These are phyloP conservation scores for Hippophae gyantsensis DNA, from an alignment of 306 rosid species.

Conservation along the genomic window DNA sequence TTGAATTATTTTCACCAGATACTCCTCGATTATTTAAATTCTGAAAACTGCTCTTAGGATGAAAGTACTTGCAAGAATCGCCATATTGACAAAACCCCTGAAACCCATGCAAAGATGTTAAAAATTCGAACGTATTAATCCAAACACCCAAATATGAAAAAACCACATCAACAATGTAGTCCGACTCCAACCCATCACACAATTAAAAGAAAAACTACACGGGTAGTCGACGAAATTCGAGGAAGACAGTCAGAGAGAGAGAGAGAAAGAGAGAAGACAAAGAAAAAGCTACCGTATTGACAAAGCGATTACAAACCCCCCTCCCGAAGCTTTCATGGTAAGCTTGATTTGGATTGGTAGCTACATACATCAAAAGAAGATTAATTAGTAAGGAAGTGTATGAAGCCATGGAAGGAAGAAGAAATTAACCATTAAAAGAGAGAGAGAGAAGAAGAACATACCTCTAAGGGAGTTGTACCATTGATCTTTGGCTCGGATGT, in stretches of 20 bases:
- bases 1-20: too few species aligned
- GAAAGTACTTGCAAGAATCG: constrained; percentile 64
- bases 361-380: not conserved
- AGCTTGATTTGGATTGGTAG: constrained; percentile 26
- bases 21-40: too few species aligned
- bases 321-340: constrained; percentile 15
- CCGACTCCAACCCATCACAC: not conserved
- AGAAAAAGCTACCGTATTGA: constrained; percentile 39
- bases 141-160: too few species aligned
- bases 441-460: not conserved
- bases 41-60: constrained; percentile 30
- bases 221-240: too few species aligned
- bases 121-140: not conserved
- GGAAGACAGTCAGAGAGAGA: not conserved
- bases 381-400: not conserved
- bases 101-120: not conserved
- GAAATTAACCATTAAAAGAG: not conserved
- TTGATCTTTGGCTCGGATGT: constrained; percentile 64
- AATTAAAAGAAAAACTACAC: not conserved
- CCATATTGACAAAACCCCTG: constrained; percentile 66
- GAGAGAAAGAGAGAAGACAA: constrained; percentile 2
- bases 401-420: not conserved
- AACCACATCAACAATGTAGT: constrained; percentile 1
- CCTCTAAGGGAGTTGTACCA: constrained; percentile 84
- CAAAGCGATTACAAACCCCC: constrained; percentile 54